A percentile compares a stretch with the other conserved stretches of the same genome.
These are phyloP conservation scores for Fusarium concolor DNA, from an alignment of 2,329 filamentous ascomycete species.

Conservation along the genomic window DNA sequence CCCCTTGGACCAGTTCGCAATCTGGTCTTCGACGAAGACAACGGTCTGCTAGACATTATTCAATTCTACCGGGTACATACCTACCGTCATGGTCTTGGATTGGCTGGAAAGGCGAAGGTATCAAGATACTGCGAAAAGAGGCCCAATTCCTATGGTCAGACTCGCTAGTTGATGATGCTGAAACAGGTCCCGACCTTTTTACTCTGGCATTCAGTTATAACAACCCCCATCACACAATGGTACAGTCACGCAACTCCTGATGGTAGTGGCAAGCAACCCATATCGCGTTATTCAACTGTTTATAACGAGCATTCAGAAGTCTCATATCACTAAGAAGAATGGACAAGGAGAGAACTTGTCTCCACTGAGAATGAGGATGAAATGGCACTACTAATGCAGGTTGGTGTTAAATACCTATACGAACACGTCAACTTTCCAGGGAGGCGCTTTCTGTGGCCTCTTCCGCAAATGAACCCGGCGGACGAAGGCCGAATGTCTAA, in stretches of 20 bases:
- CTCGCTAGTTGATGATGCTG: no score
- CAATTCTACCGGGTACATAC: neutral
- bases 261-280: neutral
- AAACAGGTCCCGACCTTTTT: no score
- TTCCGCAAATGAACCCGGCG: neutral
- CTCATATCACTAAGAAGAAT: neutral
- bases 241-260: neutral
- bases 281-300: neutral
- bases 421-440: neutral
- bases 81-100: constrained; percentile 2
- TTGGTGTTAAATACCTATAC: neutral
- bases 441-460: neutral
- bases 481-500: neutral
- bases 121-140: neutral
- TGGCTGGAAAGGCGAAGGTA: neutral
- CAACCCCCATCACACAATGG: neutral
- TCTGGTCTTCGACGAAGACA: neutral
- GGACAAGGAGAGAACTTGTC: neutral
- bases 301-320: neutral
- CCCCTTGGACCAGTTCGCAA: no score
- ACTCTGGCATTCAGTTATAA: neutral
- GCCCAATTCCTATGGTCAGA: neutral
- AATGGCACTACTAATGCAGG: no score
- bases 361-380: neutral
- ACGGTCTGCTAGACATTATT: neutral